Evolutionary conservation across 2,329 filamentous ascomycete species (phyloP).

Genomic region (Uncinocarpus reesii): DNA sequence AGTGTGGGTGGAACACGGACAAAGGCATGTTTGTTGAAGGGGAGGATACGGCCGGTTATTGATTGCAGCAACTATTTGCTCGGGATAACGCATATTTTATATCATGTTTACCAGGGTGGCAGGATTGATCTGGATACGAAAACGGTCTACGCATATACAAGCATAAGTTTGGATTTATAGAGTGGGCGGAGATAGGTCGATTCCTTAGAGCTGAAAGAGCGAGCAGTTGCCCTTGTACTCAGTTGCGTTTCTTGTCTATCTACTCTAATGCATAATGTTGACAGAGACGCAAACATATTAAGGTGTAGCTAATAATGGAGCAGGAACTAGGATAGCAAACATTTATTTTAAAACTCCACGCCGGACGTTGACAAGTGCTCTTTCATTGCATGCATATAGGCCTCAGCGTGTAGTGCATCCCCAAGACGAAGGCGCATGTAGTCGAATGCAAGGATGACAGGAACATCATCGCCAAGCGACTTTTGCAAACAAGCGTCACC

Average conservation of each 20-base stretch:
- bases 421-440: conserved; percentile 53
- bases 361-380: conserved; percentile 33
- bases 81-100: too few relatives aligned
- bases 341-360: conserved; percentile 2
- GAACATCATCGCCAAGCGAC: conserved; percentile 34
- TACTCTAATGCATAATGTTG: background rate
- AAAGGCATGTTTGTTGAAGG: conserved; percentile 41
- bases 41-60: conserved; percentile 34
- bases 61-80: background rate
- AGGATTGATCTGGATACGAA: too few relatives aligned
- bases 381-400: conserved; percentile 48
- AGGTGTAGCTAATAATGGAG: background rate
- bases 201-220: too few relatives aligned
- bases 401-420: conserved; percentile 48
- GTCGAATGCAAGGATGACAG: conserved; percentile 51
- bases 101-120: too few relatives aligned
- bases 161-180: too few relatives aligned
- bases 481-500: background rate
- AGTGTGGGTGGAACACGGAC: conserved; percentile 51
- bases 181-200: too few relatives aligned
- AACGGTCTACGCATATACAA: too few relatives aligned
- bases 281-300: too few relatives aligned
- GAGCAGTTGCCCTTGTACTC: too few relatives aligned
- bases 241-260: background rate
- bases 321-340: background rate